phyloP scores from a whole-genome alignment of 1,139 yeast species.

The Meyerozyma sp. region DNA sequence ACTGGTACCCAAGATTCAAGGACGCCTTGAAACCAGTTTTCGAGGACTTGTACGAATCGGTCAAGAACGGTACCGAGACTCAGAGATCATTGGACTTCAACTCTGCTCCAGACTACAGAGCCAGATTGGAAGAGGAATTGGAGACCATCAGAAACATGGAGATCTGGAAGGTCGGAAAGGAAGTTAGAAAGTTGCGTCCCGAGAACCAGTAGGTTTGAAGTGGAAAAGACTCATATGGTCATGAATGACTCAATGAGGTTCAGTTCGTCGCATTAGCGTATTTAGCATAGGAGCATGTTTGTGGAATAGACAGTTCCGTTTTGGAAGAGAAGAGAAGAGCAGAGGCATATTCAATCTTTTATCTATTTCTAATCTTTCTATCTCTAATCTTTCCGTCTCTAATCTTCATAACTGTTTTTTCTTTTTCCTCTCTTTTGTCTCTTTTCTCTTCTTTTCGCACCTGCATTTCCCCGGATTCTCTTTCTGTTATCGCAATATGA shows the following conservation, averaged over 20 bases:
- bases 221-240: slow-evolving; percentile 1
- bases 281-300: slow-evolving; percentile 2
- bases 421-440: not conserved
- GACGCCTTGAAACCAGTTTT: slow-evolving; percentile 98
- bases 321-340: not conserved
- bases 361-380: too few relatives aligned
- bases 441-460: not conserved
- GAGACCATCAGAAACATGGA: slow-evolving; percentile 92
- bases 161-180: slow-evolving; percentile 99
- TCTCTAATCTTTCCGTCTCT: too few relatives aligned
- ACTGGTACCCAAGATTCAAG: slow-evolving; percentile 99
- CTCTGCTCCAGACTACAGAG: slow-evolving; percentile 97
- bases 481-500: not conserved
- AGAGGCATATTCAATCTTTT: too few relatives aligned
- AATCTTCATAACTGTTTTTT: too few relatives aligned
- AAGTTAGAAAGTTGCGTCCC: slow-evolving; percentile 99
- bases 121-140: slow-evolving; percentile 89
- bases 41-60: slow-evolving; percentile 91
- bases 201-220: slow-evolving; percentile 71
- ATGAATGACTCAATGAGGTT: slow-evolving; percentile 2
- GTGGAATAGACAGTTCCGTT: slow-evolving; percentile 2
- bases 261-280: not conserved
- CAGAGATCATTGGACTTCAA: slow-evolving; percentile 97
- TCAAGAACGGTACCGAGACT: slow-evolving; percentile 95
- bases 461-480: not conserved